A percentile compares a stretch with the other conserved stretches of the same genome.
Evolutionary conservation across 192 early-diverging fungal genomes (phyloP).

Genomic region (Piromyces finnis): DNA sequence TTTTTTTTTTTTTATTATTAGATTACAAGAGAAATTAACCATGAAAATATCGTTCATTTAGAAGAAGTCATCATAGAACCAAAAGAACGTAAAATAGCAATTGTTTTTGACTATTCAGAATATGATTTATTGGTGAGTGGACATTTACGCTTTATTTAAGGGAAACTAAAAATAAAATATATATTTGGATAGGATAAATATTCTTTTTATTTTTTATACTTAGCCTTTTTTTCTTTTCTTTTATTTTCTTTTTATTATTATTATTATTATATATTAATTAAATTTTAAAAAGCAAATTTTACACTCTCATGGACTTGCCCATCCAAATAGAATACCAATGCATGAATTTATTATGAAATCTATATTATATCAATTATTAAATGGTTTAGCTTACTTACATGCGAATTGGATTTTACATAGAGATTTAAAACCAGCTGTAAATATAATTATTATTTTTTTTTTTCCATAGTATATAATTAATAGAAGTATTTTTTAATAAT

Average conservation of each 20-base stretch:
- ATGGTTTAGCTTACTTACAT: slow-evolving; percentile 37
- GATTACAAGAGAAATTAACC: slow-evolving; percentile 74
- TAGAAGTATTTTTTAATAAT: too few relatives aligned
- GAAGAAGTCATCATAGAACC: slow-evolving; percentile 74
- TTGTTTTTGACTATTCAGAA: slow-evolving; percentile 96
- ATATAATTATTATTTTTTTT: not conserved
- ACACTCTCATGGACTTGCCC: slow-evolving; percentile 61
- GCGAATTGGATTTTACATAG: slow-evolving; percentile 39
- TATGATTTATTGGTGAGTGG: slow-evolving; percentile 59
- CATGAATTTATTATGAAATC: slow-evolving; percentile 42
- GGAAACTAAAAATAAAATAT: too few relatives aligned
- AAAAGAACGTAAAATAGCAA: slow-evolving; percentile 71
- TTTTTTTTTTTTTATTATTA: not conserved
- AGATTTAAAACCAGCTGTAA: slow-evolving; percentile 15
- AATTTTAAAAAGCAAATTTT: slow-evolving; percentile 53
- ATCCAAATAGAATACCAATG: slow-evolving; percentile 50
- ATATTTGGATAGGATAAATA: too few relatives aligned
- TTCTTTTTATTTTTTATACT: too few relatives aligned
- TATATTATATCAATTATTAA: slow-evolving; percentile 32
- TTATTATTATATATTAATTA: too few relatives aligned
- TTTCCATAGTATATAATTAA: too few relatives aligned
- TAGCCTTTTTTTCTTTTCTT: too few relatives aligned
- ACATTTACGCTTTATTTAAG: too few relatives aligned
- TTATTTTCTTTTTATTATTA: too few relatives aligned
- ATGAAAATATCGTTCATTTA: slow-evolving; percentile 72